These are phyloP conservation scores for Suillus ampliporus DNA, from an alignment of 768 basidiomycete genomes.

Conservation along the genomic window DNA sequence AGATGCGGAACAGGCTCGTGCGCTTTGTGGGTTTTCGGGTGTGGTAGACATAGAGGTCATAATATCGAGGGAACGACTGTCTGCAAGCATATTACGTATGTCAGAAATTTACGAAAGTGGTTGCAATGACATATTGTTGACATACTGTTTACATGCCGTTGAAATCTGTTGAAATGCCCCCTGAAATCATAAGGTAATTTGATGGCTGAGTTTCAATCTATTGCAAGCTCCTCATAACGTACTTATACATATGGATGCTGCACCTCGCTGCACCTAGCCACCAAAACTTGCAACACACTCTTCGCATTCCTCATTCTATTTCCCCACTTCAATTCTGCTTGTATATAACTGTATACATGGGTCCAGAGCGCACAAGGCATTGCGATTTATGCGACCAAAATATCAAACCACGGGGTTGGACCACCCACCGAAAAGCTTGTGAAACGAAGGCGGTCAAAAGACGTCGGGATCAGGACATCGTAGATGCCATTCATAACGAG, in stretches of 20 bases:
- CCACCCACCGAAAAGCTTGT: neutral
- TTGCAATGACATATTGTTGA: too few relatives aligned
- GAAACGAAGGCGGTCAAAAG: neutral
- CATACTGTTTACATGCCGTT: too few relatives aligned
- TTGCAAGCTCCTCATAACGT: neutral
- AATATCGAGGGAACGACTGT: too few relatives aligned
- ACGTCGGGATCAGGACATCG: neutral
- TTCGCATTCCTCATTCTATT: neutral
- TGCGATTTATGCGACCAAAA: neutral
- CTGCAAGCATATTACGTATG: too few relatives aligned
- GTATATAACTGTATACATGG: neutral
- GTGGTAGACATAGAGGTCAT: too few relatives aligned
- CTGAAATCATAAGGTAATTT: neutral
- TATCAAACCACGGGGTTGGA: neutral
- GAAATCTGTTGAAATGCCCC: too few relatives aligned
- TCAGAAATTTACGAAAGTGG: too few relatives aligned
- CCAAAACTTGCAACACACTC: too few relatives aligned
- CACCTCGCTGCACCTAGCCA: neutral
- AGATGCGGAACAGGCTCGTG: too few relatives aligned
- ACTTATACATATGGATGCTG: too few relatives aligned
- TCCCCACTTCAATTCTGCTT: neutral
- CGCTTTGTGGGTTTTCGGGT: too few relatives aligned
- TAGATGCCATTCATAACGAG: neutral
- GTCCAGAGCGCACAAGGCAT: neutral
- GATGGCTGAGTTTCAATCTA: neutral